Conservation (phyloP, 2,329 filamentous ascomycete genomes). For the Trichoderma citrinoviride region DNA sequence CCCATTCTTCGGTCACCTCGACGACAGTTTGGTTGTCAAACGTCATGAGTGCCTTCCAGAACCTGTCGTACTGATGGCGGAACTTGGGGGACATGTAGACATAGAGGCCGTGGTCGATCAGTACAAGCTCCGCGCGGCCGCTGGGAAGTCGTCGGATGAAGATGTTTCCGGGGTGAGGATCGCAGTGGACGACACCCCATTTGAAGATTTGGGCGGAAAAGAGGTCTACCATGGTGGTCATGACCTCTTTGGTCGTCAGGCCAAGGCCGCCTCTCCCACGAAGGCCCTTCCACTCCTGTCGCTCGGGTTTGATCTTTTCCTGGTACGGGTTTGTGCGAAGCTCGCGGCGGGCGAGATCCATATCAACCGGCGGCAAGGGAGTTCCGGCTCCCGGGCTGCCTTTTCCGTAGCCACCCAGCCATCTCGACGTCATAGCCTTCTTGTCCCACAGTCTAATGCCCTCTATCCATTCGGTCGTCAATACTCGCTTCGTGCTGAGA, state of each 20-base stretch:
- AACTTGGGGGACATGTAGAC: constrained; percentile 84
- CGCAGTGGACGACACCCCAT: constrained; percentile 93
- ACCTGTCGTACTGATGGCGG: constrained; percentile 78
- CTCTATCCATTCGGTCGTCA: constrained; percentile 98
- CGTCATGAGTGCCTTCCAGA: constrained; percentile 93
- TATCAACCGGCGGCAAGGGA: constrained; percentile 53
- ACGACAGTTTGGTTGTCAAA: constrained; percentile 83
- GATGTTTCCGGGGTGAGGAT: constrained; percentile 96
- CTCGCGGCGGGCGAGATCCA: constrained; percentile 45
- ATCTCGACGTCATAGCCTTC: constrained; percentile 69
- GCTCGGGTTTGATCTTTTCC: constrained; percentile 73
- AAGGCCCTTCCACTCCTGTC: constrained; percentile 72
- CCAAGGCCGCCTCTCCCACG: constrained; percentile 78
- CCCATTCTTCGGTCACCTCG: constrained; percentile 75
- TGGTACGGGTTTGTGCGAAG: constrained; percentile 51
- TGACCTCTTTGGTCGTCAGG: constrained; percentile 77
- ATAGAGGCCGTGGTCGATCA: constrained; percentile 97
- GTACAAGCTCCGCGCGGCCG: constrained; percentile 83
- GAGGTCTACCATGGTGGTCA: constrained; percentile 94
- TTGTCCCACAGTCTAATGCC: constrained; percentile 92
- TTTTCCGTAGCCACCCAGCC: constrained; percentile 72
- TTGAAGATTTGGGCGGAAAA: constrained; percentile 99
- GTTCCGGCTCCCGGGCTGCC: constrained; percentile 76
- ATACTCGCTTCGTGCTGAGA: constrained; percentile 75
- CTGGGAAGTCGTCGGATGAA: constrained; percentile 83